Evolutionary conservation across 106 monocot genomes (phyloP).

Genomic region (Platanthera guangdongensis): DNA sequence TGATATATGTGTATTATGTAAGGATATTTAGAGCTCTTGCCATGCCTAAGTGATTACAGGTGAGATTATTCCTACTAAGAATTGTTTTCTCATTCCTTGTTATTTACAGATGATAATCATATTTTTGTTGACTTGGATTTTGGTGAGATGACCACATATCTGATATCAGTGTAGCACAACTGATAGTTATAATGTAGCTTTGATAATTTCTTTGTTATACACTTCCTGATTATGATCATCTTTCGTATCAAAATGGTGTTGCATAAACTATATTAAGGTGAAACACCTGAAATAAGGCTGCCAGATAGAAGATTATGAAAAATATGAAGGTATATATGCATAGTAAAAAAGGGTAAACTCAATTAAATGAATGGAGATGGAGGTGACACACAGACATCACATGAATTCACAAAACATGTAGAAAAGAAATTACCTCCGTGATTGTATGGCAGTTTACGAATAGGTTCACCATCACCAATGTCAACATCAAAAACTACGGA

Average conservation of each 20-base stretch:
- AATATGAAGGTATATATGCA: neutral
- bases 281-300: neutral
- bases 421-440: constrained; percentile 41
- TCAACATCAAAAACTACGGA: constrained; percentile 92
- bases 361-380: neutral
- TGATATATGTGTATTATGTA: too few relatives aligned
- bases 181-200: too few relatives aligned
- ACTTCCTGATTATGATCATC: neutral
- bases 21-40: too few relatives aligned
- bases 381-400: neutral
- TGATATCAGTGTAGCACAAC: too few relatives aligned
- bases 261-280: neutral
- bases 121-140: too few relatives aligned
- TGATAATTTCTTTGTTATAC: too few relatives aligned
- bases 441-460: constrained; percentile 91
- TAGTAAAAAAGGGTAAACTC: neutral
- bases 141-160: too few relatives aligned
- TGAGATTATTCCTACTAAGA: too few relatives aligned
- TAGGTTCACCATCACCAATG: constrained; percentile 94
- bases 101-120: too few relatives aligned
- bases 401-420: neutral
- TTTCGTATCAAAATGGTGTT: neutral
- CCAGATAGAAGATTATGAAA: neutral
- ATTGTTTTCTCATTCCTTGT: too few relatives aligned
- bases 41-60: too few relatives aligned